These are phyloP conservation scores for Populus hybrid DNA, from an alignment of 441 rosid species.

Conservation along the genomic window DNA sequence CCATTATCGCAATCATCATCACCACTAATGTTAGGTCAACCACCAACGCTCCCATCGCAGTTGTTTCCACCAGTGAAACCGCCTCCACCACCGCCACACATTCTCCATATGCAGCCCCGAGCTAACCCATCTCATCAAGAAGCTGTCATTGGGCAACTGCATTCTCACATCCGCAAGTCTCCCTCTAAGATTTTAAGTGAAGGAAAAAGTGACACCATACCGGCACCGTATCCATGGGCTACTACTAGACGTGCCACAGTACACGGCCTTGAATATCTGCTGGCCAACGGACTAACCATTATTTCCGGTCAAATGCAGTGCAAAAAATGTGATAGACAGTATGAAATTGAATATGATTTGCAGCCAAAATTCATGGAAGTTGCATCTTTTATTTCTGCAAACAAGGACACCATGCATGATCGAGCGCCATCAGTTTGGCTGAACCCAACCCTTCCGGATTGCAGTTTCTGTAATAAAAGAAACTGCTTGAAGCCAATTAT, in stretches of 20 bases:
- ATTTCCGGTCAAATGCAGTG: slow-evolving; percentile 37
- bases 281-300: slow-evolving; percentile 20
- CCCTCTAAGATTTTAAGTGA: slow-evolving; percentile 6
- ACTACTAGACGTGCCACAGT: slow-evolving; percentile 32
- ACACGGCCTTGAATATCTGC: slow-evolving; percentile 28
- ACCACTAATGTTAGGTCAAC: not conserved
- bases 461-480: slow-evolving; percentile 29
- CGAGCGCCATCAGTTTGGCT: slow-evolving; percentile 43
- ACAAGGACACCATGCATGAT: slow-evolving; percentile 33
- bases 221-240: slow-evolving; percentile 45
- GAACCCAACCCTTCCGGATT: slow-evolving; percentile 34
- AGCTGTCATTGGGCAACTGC: not conserved
- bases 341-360: slow-evolving; percentile 31
- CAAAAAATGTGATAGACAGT: slow-evolving; percentile 27
- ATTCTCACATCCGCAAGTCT: slow-evolving; percentile 5
- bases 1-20: not conserved
- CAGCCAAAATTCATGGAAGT: slow-evolving; percentile 33
- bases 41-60: not conserved
- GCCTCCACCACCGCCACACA: not conserved
- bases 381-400: slow-evolving; percentile 20
- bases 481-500: slow-evolving; percentile 28
- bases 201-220: slow-evolving; percentile 31
- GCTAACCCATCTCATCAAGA: not conserved
- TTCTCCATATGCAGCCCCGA: not conserved
- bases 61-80: not conserved